These are phyloP conservation scores for Saccharomycopsis hybrid DNA, from an alignment of 1,139 yeast species.

Conservation along the genomic window DNA sequence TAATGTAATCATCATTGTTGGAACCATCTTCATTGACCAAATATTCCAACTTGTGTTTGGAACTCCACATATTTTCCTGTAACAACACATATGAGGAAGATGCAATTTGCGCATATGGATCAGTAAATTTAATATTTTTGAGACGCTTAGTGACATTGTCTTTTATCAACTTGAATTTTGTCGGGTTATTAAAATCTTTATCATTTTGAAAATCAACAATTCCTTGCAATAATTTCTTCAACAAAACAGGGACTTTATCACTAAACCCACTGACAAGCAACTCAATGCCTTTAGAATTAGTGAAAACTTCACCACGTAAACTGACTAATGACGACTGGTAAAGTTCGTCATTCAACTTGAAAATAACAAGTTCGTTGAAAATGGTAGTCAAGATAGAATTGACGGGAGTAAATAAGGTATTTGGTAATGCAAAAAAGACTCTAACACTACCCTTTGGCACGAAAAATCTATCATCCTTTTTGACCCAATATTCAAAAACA, in stretches of 20 bases:
- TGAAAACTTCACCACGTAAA: conserved; percentile 48
- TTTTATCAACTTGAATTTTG: conserved; percentile 61
- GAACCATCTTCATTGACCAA: conserved; percentile 26
- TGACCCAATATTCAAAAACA: conserved; percentile 69
- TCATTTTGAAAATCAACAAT: conserved; percentile 46
- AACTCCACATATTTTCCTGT: conserved; percentile 64
- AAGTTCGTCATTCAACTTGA: conserved; percentile 66
- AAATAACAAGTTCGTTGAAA: conserved; percentile 65
- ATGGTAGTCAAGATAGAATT: conserved; percentile 54
- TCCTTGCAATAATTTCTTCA: conserved; percentile 52
- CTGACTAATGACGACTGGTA: conserved; percentile 87
- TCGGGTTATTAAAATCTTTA: conserved; percentile 24
- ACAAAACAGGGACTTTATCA: conserved; percentile 63
- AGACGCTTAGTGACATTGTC: conserved; percentile 56
- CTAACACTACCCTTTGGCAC: conserved; percentile 79
- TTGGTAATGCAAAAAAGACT: conserved; percentile 61
- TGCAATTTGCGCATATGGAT: conserved; percentile 73
- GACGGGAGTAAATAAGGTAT: conserved; percentile 48
- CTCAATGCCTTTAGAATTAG: conserved; percentile 65
- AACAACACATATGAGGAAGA: conserved; percentile 53
- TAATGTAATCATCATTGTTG: conserved; percentile 12
- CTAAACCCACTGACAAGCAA: conserved; percentile 73
- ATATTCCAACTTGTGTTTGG: conserved; percentile 53
- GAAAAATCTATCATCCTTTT: conserved; percentile 83
- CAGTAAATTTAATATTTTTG: conserved; percentile 65